Evolutionary conservation across 2,329 filamentous ascomycete genomes (phyloP), one percentile per base, ranked within the genome.

Genomic region (Pseudocercospora vitis): DNA sequence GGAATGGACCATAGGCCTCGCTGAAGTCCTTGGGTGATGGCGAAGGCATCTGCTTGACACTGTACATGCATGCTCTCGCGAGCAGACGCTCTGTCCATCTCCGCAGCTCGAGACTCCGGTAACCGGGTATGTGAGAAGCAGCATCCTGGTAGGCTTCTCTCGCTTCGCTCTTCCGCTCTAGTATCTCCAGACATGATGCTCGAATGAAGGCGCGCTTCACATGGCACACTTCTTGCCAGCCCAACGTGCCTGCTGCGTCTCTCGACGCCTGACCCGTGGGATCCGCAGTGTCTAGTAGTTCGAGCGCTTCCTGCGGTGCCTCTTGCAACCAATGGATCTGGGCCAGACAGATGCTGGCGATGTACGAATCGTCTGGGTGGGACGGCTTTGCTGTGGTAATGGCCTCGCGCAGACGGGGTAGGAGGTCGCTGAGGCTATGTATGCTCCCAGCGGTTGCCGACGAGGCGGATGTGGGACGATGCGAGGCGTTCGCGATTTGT

Each of bases 291-390:
- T 62, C 78, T 51, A 84, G 70, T 32, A 76, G 74, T 23, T 78
- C 70, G 54, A 82, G 74, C 26, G 81, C 78, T 39, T 78, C 74
- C 42, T 80, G 79, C 47, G 89, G 77, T 59, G 83, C 81, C 53
- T 77, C 78, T 3, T 89, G 88, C 11, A 95, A 75, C 52, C 88
- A 95, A 67, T 95, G 84, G 64, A 96, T 78, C 88, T 91, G 95
- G 50, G 86, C 91, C 39, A 92, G 71, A 70, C 89, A 94, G 48
- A 94, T 85, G 56, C 84, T 85, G 26, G 90, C 91, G 71, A 96
- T 90, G 62, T 92, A 79, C 7, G 76, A 71, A 66, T 86, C 83
- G 65, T 76, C 72, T 35, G 71, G 65, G 29, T 75, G 68, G 26
- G 71, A 69, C 12, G 53, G 56, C 9, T 48, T 51, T 2, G 55